Evolutionary conservation across 83 land plant species (phyloP).

Genomic region (Thuja plicata): DNA sequence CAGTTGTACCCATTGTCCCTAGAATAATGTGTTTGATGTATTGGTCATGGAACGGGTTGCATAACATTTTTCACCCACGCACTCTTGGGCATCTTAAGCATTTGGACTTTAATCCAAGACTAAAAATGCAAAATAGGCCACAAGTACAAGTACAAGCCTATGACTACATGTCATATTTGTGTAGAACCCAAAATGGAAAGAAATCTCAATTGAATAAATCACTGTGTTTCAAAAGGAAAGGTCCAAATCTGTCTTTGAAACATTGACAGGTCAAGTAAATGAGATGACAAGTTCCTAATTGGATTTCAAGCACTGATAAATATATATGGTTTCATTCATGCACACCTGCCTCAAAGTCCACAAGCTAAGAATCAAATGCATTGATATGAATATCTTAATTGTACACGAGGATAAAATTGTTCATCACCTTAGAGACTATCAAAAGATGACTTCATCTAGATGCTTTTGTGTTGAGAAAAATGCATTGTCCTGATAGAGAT

Average conservation of each 20-base stretch:
- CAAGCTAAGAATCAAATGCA: neutral
- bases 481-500: neutral
- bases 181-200: neutral
- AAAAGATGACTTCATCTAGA: neutral
- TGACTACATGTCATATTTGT: neutral
- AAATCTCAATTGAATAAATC: conserved; percentile 2
- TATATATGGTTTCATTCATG: neutral
- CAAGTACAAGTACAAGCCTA: too few relatives aligned
- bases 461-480: neutral
- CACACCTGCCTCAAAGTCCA: neutral
- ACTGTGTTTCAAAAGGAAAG: neutral
- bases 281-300: neutral
- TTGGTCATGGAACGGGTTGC: neutral
- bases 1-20: conserved; percentile 29
- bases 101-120: neutral
- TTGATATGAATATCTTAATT: neutral
- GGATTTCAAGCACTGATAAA: neutral
- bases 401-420: neutral
- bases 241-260: neutral
- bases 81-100: neutral
- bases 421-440: neutral
- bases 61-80: neutral
- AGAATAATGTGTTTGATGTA: too few relatives aligned
- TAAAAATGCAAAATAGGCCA: too few relatives aligned
- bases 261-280: neutral